Conservation (phyloP, 179 eudicot genomes). For the Beta lomatogona region DNA sequence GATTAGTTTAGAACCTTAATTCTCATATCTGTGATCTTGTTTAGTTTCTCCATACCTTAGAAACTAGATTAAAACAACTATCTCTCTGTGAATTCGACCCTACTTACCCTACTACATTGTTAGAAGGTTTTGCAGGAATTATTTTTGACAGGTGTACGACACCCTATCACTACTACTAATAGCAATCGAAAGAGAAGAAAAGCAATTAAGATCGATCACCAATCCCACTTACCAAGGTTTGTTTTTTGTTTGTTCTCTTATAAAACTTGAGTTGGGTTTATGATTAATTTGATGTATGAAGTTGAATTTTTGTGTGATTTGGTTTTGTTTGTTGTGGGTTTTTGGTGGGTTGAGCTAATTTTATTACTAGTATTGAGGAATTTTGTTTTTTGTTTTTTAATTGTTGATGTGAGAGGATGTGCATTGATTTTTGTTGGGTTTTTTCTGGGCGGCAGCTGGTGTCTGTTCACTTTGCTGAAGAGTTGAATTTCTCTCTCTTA, state of each 20-base stretch:
- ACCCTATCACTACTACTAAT: too few relatives aligned
- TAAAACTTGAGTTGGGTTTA: slow-evolving; percentile 6
- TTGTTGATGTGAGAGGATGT: slow-evolving; percentile 21
- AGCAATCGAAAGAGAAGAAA: too few relatives aligned
- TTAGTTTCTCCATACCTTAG: too few relatives aligned
- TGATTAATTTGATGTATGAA: slow-evolving; percentile 9
- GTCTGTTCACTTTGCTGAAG: slow-evolving; percentile 14
- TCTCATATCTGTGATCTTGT: too few relatives aligned
- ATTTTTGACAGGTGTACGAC: too few relatives aligned
- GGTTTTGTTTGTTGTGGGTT: not conserved
- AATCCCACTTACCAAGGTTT: slow-evolving; percentile 59
- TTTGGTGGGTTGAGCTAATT: slow-evolving; percentile 7
- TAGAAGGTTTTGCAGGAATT: too few relatives aligned
- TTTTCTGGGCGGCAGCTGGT: slow-evolving; percentile 21
- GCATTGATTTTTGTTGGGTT: slow-evolving; percentile 20
- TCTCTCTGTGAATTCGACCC: too few relatives aligned
- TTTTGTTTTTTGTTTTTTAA: slow-evolving; percentile 1
- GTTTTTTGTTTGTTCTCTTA: not conserved
- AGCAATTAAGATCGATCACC: too few relatives aligned
- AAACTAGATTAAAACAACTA: too few relatives aligned
- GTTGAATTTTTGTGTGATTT: not conserved
- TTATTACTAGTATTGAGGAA: not conserved
- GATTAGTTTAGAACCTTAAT: too few relatives aligned
- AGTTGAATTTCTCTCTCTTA: not conserved
- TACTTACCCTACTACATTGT: too few relatives aligned